phyloP scores from a whole-genome alignment of 768 basidiomycete genomes.

The Russula brevipes region DNA sequence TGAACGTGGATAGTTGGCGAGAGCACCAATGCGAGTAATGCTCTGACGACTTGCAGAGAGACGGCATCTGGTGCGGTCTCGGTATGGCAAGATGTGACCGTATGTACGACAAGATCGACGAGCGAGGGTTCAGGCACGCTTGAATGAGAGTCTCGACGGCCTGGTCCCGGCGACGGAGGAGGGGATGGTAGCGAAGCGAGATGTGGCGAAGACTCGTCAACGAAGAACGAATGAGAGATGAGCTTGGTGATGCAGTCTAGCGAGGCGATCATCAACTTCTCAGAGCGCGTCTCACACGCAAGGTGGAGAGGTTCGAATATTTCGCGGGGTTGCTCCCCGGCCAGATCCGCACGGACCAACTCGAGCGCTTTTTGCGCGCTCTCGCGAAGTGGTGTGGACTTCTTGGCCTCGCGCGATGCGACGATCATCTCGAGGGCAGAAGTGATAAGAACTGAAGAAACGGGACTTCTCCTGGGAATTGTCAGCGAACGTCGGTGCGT shows the following conservation, averaged over 20 bases:
- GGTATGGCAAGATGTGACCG: conserved; percentile 86
- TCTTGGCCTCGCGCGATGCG: conserved; percentile 82
- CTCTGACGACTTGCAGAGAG: conserved; percentile 95
- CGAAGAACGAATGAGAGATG: conserved; percentile 95
- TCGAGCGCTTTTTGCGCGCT: conserved; percentile 78
- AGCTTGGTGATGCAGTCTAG: conserved; percentile 97
- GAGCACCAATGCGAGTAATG: conserved; percentile 81
- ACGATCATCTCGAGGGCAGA: conserved; percentile 84
- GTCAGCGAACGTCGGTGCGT: conserved; percentile 36
- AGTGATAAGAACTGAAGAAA: conserved; percentile 75
- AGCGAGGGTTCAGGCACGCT: conserved; percentile 61
- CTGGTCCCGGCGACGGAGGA: conserved; percentile 61
- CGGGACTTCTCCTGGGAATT: conserved; percentile 56
- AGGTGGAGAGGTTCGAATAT: conserved; percentile 94
- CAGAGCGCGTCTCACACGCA: conserved; percentile 91
- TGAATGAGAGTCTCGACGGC: conserved; percentile 38
- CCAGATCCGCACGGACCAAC: conserved; percentile 69
- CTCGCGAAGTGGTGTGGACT: conserved; percentile 75
- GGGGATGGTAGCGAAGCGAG: conserved; percentile 57
- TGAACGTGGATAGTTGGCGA: conserved; percentile 86
- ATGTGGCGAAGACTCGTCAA: conserved; percentile 49
- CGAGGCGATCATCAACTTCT: conserved; percentile 93
- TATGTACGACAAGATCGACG: conserved; percentile 90
- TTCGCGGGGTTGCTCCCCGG: conserved; percentile 71
- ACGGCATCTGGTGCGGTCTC: conserved; percentile 87